A percentile compares a stretch with the other conserved stretches of the same genome.
Evolutionary conservation across 352 stramenopile species (phyloP).

Genomic region (Globisporangium carolinianum): DNA sequence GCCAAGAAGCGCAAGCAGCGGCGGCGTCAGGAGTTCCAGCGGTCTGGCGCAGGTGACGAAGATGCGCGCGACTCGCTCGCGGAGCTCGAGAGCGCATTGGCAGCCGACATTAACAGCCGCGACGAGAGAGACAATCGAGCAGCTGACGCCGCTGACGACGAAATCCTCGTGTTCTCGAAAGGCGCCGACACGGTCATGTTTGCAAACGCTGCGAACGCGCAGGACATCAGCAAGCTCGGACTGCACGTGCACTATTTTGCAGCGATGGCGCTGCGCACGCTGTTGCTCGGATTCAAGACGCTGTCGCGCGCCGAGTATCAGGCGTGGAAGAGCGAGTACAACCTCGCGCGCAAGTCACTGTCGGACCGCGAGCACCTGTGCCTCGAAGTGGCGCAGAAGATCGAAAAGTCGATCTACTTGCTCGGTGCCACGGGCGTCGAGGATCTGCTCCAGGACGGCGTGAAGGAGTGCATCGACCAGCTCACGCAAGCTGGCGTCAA

Average conservation of each 20-base stretch:
- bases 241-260: constrained; percentile 86
- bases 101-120: constrained; percentile 11
- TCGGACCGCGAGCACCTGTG: constrained; percentile 55
- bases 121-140: constrained; percentile 10
- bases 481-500: constrained; percentile 96
- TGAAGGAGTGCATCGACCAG: constrained; percentile 94
- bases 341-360: constrained; percentile 56
- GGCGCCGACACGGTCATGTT: constrained; percentile 89
- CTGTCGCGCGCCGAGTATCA: constrained; percentile 56
- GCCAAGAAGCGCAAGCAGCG: constrained; percentile 5
- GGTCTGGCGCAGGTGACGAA: neutral
- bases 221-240: constrained; percentile 70
- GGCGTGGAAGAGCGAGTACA: constrained; percentile 70
- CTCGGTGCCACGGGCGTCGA: constrained; percentile 96
- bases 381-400: constrained; percentile 58
- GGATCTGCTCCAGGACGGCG: constrained; percentile 95
- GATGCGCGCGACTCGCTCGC: constrained; percentile 18
- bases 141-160: constrained; percentile 15
- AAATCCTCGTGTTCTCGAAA: constrained; percentile 82
- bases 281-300: constrained; percentile 75
- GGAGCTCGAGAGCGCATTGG: constrained; percentile 21
- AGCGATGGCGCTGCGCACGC: constrained; percentile 78
- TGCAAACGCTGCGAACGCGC: constrained; percentile 49
- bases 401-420: constrained; percentile 85
- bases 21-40: constrained; percentile 3